phyloP scores from a whole-genome alignment of 2,329 filamentous ascomycete species.

The Fusarium multiceps region DNA sequence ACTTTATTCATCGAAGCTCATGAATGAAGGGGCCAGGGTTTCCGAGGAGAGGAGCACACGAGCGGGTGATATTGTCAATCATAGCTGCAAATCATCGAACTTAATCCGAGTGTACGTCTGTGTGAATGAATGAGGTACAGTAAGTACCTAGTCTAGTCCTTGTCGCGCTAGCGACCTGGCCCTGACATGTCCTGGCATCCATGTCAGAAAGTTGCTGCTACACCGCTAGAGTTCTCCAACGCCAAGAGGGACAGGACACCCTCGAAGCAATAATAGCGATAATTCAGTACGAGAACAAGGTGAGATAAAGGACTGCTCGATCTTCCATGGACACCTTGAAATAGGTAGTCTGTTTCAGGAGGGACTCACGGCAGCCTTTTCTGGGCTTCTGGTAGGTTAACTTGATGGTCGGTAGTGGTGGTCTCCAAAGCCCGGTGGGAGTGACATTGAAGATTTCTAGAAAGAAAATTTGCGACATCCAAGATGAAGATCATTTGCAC shows the following conservation, averaged over 20 bases:
- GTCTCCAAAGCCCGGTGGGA: not conserved
- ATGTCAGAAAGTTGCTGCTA: not conserved
- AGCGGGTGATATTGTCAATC: not conserved
- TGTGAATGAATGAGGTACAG: not conserved
- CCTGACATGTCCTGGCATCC: not conserved
- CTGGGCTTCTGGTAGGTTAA: not conserved
- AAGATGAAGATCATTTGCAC: not conserved
- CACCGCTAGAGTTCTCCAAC: not conserved
- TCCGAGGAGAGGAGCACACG: not conserved
- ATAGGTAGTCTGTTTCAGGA: not conserved
- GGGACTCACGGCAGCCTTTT: not conserved
- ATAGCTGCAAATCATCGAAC: not conserved
- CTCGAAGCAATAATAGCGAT: not conserved
- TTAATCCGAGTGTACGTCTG: not conserved
- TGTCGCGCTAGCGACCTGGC: not conserved
- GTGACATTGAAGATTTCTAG: not conserved
- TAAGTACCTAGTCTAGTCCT: not conserved
- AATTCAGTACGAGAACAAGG: not conserved
- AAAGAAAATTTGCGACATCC: not conserved
- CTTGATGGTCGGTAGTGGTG: not conserved
- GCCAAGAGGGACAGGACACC: not conserved
- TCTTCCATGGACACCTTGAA: not conserved
- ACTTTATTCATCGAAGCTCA: not conserved
- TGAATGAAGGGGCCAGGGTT: not conserved
- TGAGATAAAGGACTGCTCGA: not conserved